These are phyloP conservation scores for Aureobasidium vineae DNA, from an alignment of 2,329 filamentous ascomycete genomes.

Conservation along the genomic window DNA sequence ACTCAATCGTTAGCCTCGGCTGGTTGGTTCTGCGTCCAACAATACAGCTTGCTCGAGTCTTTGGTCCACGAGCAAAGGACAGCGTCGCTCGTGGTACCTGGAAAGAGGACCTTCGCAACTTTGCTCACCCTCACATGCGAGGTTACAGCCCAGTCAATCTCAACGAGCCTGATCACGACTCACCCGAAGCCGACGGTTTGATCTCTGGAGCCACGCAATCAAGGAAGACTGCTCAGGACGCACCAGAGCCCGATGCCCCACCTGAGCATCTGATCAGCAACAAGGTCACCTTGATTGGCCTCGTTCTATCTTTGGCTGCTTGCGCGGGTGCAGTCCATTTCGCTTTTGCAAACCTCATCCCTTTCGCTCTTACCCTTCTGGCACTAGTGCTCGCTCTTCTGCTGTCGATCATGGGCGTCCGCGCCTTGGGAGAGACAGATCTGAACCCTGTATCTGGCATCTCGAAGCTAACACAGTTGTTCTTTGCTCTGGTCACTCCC, in stretches of 20 bases:
- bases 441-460: slow-evolving; percentile 96
- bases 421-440: slow-evolving; percentile 75
- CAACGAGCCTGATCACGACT: slow-evolving; percentile 31
- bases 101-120: slow-evolving; percentile 37
- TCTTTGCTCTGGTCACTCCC: slow-evolving; percentile 89
- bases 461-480: slow-evolving; percentile 90
- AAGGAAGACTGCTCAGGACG: slow-evolving; percentile 36
- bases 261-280: slow-evolving; percentile 75
- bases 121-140: slow-evolving; percentile 38
- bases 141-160: slow-evolving; percentile 43
- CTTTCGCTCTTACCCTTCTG: slow-evolving; percentile 77
- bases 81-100: slow-evolving; percentile 32
- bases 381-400: slow-evolving; percentile 75
- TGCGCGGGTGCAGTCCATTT: slow-evolving; percentile 79
- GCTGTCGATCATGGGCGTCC: slow-evolving; percentile 63
- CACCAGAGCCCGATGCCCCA: slow-evolving; percentile 73
- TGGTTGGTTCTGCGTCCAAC: slow-evolving; percentile 70
- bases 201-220: background rate
- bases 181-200: slow-evolving; percentile 2
- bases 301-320: slow-evolving; percentile 71
- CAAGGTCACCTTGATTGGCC: slow-evolving; percentile 68
- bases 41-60: slow-evolving; percentile 47
- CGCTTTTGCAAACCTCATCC: slow-evolving; percentile 80
- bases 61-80: slow-evolving; percentile 38
- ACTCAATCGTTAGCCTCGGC: slow-evolving; percentile 82